These are phyloP conservation scores for Fusarium aywerte DNA, from an alignment of 2,329 filamentous ascomycete genomes.

Conservation along the genomic window DNA sequence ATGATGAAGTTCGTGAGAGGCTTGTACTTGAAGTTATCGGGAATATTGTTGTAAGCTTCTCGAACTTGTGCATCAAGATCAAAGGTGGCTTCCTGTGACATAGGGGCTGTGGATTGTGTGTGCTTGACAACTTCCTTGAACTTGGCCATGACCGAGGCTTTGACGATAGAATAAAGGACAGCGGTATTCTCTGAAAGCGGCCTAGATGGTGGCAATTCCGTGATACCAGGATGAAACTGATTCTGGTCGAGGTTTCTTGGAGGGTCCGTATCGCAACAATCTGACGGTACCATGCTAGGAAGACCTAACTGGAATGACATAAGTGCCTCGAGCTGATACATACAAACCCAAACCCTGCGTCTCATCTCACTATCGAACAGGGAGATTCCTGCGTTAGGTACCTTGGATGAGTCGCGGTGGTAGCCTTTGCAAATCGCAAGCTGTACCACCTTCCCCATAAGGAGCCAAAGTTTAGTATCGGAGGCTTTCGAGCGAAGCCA, in stretches of 20 bases:
- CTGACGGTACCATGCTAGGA: constrained; percentile 56
- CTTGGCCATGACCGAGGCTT: constrained; percentile 43
- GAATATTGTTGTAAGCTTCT: constrained; percentile 37
- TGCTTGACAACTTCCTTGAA: constrained; percentile 43
- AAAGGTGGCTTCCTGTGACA: constrained; percentile 26
- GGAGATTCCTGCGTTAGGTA: constrained; percentile 49
- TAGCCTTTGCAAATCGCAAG: constrained; percentile 62
- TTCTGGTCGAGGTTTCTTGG: constrained; percentile 41
- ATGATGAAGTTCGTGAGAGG: constrained; percentile 44
- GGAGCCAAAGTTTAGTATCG: constrained; percentile 57
- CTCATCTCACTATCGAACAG: constrained; percentile 61
- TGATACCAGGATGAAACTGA: constrained; percentile 23
- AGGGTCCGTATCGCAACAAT: constrained; percentile 34
- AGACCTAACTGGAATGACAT: constrained; percentile 60
- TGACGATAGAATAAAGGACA: constrained; percentile 46
- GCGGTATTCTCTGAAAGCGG: constrained; percentile 32
- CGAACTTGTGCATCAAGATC: constrained; percentile 40
- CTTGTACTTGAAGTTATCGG: constrained; percentile 41
- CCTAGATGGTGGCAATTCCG: constrained; percentile 27
- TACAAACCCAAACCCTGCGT: constrained; percentile 58
- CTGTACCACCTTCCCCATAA: constrained; percentile 56
- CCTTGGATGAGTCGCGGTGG: constrained; percentile 57
- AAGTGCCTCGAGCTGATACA: constrained; percentile 57
- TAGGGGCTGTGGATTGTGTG: constrained; percentile 16
- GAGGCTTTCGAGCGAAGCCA: constrained; percentile 43